Base-by-base conservation (phyloP, 768 basidiomycete species). In the Crassisporium funariophilum region DNA sequence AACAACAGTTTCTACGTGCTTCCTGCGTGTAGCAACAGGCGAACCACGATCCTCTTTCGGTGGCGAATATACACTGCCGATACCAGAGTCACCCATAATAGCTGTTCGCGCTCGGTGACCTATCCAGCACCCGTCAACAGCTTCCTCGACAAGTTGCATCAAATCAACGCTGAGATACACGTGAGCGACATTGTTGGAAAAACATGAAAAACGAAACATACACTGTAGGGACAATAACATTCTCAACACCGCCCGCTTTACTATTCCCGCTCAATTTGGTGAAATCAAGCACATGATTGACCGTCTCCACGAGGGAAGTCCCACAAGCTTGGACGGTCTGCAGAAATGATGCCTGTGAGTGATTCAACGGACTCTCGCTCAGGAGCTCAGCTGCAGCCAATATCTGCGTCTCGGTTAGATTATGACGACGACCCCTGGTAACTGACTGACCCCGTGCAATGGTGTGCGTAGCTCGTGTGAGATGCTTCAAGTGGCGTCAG, bases 261-360 rank as follows among this genome's bases (percentile, higher is more conserved):
- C 83, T 75, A 57, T 87, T 90, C 16, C 92, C 93, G 50, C 90
- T 93, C 17, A 95, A 76, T 61, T 98, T 98, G 22, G 93, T 95
- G 60, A 95, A 98, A 63, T 98, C 95, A 20, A 98, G 73, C 4
- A 98, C 95, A 56, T 98, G 95, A 60, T 97, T 97, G 39, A 98
- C 93, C 0, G 94, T 95, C 71, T 98, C 95, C 33, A 95, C 91
- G 1, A 98, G 77, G 1, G 91, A 92, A n/a, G 88, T 95, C 11
- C 93, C 94, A 60, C 94, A 97, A 5, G 91, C 93, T 63, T 94
- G 89, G 1, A 97, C 90, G 0, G 95, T 97, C 60, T 93, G 88
- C 40, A 97, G 69, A 72, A 93, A 95, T 0, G 93, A 91, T 8
- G 72, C 63, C 64, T 98, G 95, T 10, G 84, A 83, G 37, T 88